phyloP scores from a whole-genome alignment of 441 rosid species.

The Brassica balearica region DNA sequence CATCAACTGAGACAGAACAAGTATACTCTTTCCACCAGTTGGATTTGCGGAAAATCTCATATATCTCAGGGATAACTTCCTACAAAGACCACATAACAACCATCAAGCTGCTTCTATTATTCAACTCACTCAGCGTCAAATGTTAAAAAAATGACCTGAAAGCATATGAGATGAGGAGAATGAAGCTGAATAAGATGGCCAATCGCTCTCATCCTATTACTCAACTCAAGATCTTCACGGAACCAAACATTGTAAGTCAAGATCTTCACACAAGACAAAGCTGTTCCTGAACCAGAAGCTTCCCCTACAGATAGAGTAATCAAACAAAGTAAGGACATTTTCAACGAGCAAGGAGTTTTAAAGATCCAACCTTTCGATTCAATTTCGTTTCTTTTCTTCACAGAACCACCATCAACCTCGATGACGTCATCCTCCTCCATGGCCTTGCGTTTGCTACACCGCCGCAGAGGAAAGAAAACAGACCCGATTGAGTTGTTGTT shows the following conservation, averaged over 20 bases:
- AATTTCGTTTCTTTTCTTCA: conserved; percentile 51
- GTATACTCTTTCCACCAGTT: conserved; percentile 87
- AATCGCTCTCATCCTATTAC: conserved; percentile 76
- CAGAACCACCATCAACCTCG: conserved; percentile 32
- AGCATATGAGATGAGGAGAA: conserved; percentile 85
- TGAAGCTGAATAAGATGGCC: conserved; percentile 78
- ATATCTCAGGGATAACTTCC: conserved; percentile 90
- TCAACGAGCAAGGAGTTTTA: not conserved
- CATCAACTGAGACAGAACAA: conserved; percentile 64
- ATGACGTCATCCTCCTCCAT: conserved; percentile 45
- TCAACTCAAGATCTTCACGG: conserved; percentile 86
- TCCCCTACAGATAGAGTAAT: conserved; percentile 38
- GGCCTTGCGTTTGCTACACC: conserved; percentile 65
- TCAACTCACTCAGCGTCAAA: not conserved
- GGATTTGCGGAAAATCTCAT: conserved; percentile 61
- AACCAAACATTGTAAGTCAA: conserved; percentile 98
- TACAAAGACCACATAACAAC: conserved; percentile 41
- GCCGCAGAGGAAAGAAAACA: conserved; percentile 79
- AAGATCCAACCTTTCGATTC: conserved; percentile 50
- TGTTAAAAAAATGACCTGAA: conserved; percentile 62
- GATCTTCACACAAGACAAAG: conserved; percentile 57
- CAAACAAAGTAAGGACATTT: conserved; percentile 16
- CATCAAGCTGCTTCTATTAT: conserved; percentile 5
- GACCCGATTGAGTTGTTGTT: conserved; percentile 67
- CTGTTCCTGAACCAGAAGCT: conserved; percentile 46